Conservation (phyloP, 768 basidiomycete species). For the Lentinula detonsa region DNA sequence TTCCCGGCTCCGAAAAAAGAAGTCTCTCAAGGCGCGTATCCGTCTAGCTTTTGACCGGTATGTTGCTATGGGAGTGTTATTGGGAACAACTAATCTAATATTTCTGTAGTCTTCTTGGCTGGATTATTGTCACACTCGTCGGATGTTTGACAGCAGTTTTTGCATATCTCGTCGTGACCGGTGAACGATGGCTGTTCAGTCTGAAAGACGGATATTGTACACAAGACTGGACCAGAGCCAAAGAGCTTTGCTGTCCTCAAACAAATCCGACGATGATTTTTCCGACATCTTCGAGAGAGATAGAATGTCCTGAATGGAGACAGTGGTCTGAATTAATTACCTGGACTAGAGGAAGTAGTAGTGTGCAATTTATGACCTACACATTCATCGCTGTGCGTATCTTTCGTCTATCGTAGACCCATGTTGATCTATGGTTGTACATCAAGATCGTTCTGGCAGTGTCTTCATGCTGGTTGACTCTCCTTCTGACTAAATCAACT, state of each 20-base stretch:
- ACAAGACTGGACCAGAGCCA: constrained; percentile 64
- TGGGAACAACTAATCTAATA: neutral
- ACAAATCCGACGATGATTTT: constrained; percentile 15
- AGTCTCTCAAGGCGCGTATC: constrained; percentile 62
- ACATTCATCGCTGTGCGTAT: constrained; percentile 69
- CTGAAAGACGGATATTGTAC: constrained; percentile 87
- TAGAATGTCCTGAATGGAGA: constrained; percentile 62
- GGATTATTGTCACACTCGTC: constrained; percentile 85
- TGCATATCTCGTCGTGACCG: constrained; percentile 81
- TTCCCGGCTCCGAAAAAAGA: constrained; percentile 61
- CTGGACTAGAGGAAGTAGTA: constrained; percentile 29
- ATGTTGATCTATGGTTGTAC: neutral
- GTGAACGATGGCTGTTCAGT: constrained; percentile 89
- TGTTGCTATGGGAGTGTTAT: neutral
- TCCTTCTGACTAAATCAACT: constrained; percentile 83
- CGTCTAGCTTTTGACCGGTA: constrained; percentile 67
- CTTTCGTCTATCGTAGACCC: neutral
- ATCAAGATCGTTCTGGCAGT: constrained; percentile 66
- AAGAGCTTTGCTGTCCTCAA: constrained; percentile 74
- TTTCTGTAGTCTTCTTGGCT: constrained; percentile 43
- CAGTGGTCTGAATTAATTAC: constrained; percentile 65
- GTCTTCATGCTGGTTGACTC: constrained; percentile 72
- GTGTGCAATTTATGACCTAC: constrained; percentile 65
- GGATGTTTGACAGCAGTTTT: constrained; percentile 81
- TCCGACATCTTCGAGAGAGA: constrained; percentile 15